phyloP scores from a whole-genome alignment of 352 stramenopile genomes.

The Salisapilia sapeloensis region DNA sequence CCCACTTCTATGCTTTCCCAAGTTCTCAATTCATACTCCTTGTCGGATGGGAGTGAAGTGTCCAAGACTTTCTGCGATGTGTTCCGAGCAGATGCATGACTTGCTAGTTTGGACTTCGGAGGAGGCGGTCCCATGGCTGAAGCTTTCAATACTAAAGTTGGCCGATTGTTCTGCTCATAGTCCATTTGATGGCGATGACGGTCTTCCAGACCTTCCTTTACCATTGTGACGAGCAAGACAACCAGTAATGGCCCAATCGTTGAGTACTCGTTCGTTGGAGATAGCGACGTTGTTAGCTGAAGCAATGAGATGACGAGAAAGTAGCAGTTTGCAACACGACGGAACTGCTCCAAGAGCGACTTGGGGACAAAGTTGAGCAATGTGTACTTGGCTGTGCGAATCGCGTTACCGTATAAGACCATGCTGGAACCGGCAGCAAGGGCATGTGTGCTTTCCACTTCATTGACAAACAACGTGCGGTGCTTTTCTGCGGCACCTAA shows the following conservation, averaged over 20 bases:
- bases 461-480: conserved; percentile 58
- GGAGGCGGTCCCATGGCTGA: no score
- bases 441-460: conserved; percentile 29
- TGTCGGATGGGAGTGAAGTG: no score
- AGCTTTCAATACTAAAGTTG: conserved; percentile 6
- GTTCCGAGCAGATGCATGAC: no score
- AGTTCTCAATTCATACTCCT: conserved; percentile 20
- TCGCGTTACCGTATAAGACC: conserved; percentile 19
- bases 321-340: conserved; percentile 92
- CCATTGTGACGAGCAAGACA: conserved; percentile 66
- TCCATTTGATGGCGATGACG: conserved; percentile 54
- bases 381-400: conserved; percentile 90
- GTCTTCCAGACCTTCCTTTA: conserved; percentile 77
- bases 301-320: conserved; percentile 92
- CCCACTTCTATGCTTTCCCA: conserved; percentile 68
- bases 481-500: no score
- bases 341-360: conserved; percentile 92
- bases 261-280: conserved; percentile 78
- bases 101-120: no score
- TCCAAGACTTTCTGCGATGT: no score
- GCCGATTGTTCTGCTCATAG: no score
- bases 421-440: no score
- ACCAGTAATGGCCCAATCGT: conserved; percentile 66
- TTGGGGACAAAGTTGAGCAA: conserved; percentile 89
- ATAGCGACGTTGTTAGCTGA: conserved; percentile 82